Evolutionary conservation across 139 green algal species (phyloP).

Genomic region (Chlorella sorokiniana): DNA sequence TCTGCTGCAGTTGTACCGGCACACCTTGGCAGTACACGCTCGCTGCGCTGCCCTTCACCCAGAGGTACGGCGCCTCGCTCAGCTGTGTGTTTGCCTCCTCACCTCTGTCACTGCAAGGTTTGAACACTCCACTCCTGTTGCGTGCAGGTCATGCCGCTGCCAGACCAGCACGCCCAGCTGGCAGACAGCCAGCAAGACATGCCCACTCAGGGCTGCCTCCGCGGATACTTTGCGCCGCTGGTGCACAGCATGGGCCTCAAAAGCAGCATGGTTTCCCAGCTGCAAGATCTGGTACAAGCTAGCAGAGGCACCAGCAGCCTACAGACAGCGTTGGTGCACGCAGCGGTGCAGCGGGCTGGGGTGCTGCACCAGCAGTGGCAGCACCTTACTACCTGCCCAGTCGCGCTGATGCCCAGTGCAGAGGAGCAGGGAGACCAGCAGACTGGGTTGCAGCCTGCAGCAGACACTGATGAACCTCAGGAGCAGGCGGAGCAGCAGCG

Average conservation of each 20-base stretch:
- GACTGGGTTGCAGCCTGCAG: neutral
- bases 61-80: neutral
- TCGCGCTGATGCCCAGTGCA: neutral
- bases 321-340: slow-evolving; percentile 4
- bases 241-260: no score
- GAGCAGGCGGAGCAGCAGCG: neutral
- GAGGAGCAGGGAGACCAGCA: neutral
- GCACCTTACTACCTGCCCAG: slow-evolving; percentile 19
- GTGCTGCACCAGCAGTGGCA: slow-evolving; percentile 14
- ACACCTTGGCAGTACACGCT: slow-evolving; percentile 14
- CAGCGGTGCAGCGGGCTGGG: slow-evolving; percentile 17
- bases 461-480: no score
- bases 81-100: neutral
- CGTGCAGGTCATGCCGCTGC: slow-evolving; percentile 19
- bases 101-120: no score
- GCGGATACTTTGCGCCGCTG: slow-evolving; percentile 31
- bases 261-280: neutral
- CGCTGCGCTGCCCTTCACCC: slow-evolving; percentile 34
- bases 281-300: slow-evolving; percentile 2
- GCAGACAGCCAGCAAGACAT: neutral
- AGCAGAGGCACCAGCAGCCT: slow-evolving; percentile 4
- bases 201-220: no score
- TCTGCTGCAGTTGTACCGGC: slow-evolving; percentile 29
- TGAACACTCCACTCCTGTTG: no score
- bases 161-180: slow-evolving; percentile 17